Percentiles rank a stretch among this genome's conserved stretches.
Conservation (phyloP, 2,329 filamentous ascomycete genomes). For the Aphanoascus verrucosus region DNA sequence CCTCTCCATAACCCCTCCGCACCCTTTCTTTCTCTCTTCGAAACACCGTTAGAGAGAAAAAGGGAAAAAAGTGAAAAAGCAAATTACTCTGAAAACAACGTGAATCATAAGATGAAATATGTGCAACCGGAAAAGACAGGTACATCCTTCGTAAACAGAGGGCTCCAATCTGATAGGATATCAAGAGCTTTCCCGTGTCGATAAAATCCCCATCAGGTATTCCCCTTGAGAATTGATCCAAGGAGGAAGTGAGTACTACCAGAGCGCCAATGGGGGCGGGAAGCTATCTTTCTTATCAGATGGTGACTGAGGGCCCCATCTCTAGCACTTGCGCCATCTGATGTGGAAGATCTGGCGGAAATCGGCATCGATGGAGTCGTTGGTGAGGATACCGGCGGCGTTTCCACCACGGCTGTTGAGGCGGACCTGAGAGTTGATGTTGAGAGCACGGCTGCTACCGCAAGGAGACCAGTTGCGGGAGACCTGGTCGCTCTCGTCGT, state of each 20-base stretch:
- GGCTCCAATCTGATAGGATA: not conserved
- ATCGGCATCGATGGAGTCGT: conserved; percentile 40
- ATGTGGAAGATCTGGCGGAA: conserved; percentile 34
- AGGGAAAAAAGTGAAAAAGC: conserved; percentile 2
- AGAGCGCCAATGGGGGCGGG: not conserved
- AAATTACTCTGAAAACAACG: not conserved
- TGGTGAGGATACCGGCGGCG: conserved; percentile 36
- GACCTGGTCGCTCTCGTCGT: conserved; percentile 36
- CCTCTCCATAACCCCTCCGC: too few species aligned
- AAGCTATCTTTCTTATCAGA: not conserved
- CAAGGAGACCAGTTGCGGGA: conserved; percentile 44
- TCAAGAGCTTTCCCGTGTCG: not conserved
- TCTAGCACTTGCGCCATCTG: conserved; percentile 34
- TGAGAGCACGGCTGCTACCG: conserved; percentile 40
- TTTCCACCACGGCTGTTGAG: conserved; percentile 25
- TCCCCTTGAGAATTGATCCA: not conserved
- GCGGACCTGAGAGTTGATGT: conserved; percentile 45
- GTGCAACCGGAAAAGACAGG: conserved; percentile 4
- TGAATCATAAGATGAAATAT: not conserved
- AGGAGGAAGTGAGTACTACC: not conserved
- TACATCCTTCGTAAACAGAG: not conserved
- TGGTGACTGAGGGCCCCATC: not conserved
- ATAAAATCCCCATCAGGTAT: too few species aligned
- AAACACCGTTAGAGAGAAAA: not conserved
- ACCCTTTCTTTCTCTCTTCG: too few species aligned